Conservation (phyloP, 192 early-diverging fungal genomes). For the Coemansia asiatica region DNA sequence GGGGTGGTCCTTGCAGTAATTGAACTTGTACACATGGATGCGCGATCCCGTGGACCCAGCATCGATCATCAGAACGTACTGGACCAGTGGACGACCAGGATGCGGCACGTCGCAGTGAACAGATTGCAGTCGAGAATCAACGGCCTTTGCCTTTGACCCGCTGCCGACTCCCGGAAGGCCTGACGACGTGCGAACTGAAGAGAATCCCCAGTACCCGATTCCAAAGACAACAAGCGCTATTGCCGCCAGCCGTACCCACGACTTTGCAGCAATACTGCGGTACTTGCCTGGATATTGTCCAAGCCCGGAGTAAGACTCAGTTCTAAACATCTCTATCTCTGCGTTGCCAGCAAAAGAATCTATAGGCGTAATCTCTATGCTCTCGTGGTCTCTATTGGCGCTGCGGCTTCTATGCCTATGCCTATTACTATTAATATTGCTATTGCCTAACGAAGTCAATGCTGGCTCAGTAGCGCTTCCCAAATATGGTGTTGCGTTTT, state of each 20-base stretch:
- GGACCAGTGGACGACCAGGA: slow-evolving; percentile 71
- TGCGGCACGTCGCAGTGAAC: slow-evolving; percentile 62
- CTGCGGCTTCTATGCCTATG: not conserved
- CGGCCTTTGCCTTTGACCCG: not conserved
- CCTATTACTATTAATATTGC: not conserved
- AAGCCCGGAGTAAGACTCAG: slow-evolving; percentile 25
- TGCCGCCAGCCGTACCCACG: slow-evolving; percentile 27
- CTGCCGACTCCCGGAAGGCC: not conserved
- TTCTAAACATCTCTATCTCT: slow-evolving; percentile 11
- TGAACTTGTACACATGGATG: slow-evolving; percentile 96
- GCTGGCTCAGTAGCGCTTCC: not conserved
- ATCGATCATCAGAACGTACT: slow-evolving; percentile 94
- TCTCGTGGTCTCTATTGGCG: not conserved
- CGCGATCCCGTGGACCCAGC: slow-evolving; percentile 97
- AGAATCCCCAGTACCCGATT: slow-evolving; percentile 5
- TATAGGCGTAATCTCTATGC: slow-evolving; percentile 10
- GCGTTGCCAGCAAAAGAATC: not conserved
- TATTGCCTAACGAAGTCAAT: not conserved
- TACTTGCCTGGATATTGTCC: slow-evolving; percentile 45
- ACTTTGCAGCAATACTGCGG: slow-evolving; percentile 14
- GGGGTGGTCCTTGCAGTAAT: slow-evolving; percentile 81
- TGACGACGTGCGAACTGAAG: not conserved
- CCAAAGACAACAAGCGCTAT: slow-evolving; percentile 17
- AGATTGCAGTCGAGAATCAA: slow-evolving; percentile 54
- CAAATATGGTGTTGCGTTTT: slow-evolving; percentile 3